Evolutionary conservation across 768 basidiomycete genomes (phyloP).

Genomic region (Steccherinum ochraceum): DNA sequence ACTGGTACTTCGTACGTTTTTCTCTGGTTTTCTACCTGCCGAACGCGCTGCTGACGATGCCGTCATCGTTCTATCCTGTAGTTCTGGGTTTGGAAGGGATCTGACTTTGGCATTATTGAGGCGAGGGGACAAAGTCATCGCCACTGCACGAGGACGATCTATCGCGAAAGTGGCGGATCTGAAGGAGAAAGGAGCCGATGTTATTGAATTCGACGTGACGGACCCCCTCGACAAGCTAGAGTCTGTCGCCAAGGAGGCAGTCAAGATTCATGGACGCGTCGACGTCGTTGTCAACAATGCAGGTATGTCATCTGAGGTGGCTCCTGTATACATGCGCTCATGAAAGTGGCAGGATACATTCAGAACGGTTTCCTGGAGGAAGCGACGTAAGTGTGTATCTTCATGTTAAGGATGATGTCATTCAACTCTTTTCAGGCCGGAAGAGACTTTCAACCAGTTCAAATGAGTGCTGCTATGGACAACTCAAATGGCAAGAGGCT

Average conservation of each 20-base stretch:
- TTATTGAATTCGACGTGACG: slow-evolving; percentile 30
- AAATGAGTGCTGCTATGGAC: slow-evolving; percentile 18
- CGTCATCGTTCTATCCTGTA: slow-evolving; percentile 5
- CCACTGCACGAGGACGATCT: slow-evolving; percentile 25
- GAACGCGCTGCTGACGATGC: neutral
- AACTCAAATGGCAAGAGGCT: neutral
- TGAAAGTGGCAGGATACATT: slow-evolving; percentile 21
- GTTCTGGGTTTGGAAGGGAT: slow-evolving; percentile 32
- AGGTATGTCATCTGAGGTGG: slow-evolving; percentile 9
- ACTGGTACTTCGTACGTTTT: slow-evolving; percentile 23
- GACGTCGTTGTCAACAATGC: slow-evolving; percentile 45
- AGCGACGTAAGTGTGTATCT: slow-evolving; percentile 11
- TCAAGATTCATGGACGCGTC: slow-evolving; percentile 32
- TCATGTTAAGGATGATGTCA: too few relatives aligned
- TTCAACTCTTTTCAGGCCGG: slow-evolving; percentile 13
- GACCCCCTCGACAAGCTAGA: slow-evolving; percentile 27
- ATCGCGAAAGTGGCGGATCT: slow-evolving; percentile 24
- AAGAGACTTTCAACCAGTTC: slow-evolving; percentile 19
- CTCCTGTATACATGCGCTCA: neutral
- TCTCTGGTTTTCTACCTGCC: neutral
- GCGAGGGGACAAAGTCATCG: slow-evolving; percentile 28
- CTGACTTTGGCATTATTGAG: slow-evolving; percentile 22
- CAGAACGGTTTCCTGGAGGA: slow-evolving; percentile 25
- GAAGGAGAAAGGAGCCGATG: slow-evolving; percentile 31
- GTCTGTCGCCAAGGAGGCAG: slow-evolving; percentile 28